Base-by-base conservation (phyloP, 2,329 filamentous ascomycete species). In the Penicillium sp. region DNA sequence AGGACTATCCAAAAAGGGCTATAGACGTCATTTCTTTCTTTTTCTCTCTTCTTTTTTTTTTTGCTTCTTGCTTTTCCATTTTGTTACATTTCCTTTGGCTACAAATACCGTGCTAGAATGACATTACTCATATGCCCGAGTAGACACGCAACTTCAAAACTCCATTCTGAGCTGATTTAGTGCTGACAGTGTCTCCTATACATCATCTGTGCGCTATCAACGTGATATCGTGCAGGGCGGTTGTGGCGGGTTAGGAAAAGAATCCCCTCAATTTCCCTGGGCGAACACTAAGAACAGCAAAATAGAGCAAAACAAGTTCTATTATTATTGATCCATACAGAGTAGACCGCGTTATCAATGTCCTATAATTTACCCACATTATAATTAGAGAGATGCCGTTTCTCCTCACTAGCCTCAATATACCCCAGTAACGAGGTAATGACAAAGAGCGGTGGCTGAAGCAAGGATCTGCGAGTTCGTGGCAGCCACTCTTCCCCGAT, bases 221-320 rank as follows among this genome's bases (percentile, higher is more conserved):
- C 38, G 22, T 49, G 35, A 48, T 31, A 56, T 56, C 50, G 45
- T 62, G 29, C 48, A 54, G 46, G 43, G 64, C 61, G 63, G 64
- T 54, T 64, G 59, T 66, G 57, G 64, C 63, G 60, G 64, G 48
- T 60, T 61, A 42, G 51, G 57, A 56, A 56, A 60, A 62, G 45
- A 57, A 35, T 42, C 55, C 31, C 38, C 10, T 51, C 48, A 29
- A 38, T 46, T 42, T 40, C 14, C 32, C 29, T n/a, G 26, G 32
- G 16, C 11, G 11, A 39, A 39, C 6, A 29, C 18, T 29, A 31
- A 18, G 14, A 35, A 31, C 24, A 22, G 11, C 32, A 31, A 49
- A 26, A 26, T 42, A 55, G 35, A 57, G 37, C n/a, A 43, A 55
- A 29, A 16, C 8, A 16, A 31, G 13, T 18, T 50, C 18, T 37